Evolutionary conservation across 78 protist species (phyloP), one percentile per base, ranked within the genome.

Genomic region (Dictyostelium brefeldianum): DNA sequence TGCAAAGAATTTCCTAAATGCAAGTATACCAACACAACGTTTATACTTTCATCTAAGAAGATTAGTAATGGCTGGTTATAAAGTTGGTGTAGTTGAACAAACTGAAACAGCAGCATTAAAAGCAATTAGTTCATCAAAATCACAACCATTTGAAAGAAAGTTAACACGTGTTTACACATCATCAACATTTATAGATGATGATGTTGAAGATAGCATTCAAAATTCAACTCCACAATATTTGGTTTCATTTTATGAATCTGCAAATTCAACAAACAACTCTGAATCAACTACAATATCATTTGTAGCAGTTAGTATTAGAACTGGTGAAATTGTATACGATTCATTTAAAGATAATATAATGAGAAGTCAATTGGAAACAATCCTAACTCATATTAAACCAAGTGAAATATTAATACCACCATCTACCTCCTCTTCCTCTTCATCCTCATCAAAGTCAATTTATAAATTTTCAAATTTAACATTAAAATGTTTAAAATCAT

Each of bases 81-180:
- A 92, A 50, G 98, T 96, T 22, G 99, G 99, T 27, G 94, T 97
- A 0, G 96, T 96, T 15, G 94, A 95, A 31, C 99, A 97, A 80
- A 97, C 95, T 29, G 99, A 97, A 77, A 96, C 98, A 2, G 97
- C 98, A 0, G 98, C 97, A 10, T 31, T 97, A 46, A 97, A 97
- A 41, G 92, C 83, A 5, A 69, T 78, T 0, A 65, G 96, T 2
- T 71, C 69, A 5, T 81, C 54, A 11, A 89, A 90, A 20, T 50
- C 84, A 14, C 53, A 41, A 17, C 89, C 83, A 57, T 96, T 97
- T 69, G 80, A 69, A 20, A 70, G 98, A 14, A 75, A 87, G 17
- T 96, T 97, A 1, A 43, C 85, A 0, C 91, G 87, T 17, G 62
- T 97, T 3, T 97, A 93, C 77, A 96, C 98, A n/a, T 4, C 71